phyloP scores from a whole-genome alignment of 2,329 filamentous ascomycete genomes.

The Plenodomus tracheiphilus region DNA sequence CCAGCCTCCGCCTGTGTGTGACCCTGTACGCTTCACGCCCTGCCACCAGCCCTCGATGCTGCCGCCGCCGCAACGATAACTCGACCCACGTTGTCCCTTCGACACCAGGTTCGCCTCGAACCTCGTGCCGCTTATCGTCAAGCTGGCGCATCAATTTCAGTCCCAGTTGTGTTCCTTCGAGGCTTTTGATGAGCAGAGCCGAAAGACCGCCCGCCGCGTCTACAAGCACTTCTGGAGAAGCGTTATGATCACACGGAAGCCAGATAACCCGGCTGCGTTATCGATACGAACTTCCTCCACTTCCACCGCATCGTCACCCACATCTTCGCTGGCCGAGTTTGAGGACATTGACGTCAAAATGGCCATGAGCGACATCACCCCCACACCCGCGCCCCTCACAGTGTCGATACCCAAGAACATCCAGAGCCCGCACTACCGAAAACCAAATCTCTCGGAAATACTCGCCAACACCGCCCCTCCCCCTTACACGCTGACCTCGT shows the following conservation, averaged over 20 bases:
- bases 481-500: slow-evolving; percentile 88
- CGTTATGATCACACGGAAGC: slow-evolving; percentile 43
- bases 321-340: slow-evolving; percentile 32
- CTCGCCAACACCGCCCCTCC: slow-evolving; percentile 81
- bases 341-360: slow-evolving; percentile 53
- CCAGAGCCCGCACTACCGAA: slow-evolving; percentile 56
- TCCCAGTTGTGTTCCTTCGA: slow-evolving; percentile 40
- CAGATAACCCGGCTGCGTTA: slow-evolving; percentile 26
- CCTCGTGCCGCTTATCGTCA: slow-evolving; percentile 40
- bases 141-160: slow-evolving; percentile 43
- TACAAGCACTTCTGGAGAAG: slow-evolving; percentile 45
- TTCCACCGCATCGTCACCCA: slow-evolving; percentile 40
- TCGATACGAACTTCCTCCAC: slow-evolving; percentile 41
- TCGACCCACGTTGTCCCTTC: slow-evolving; percentile 23
- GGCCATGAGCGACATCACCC: slow-evolving; percentile 53
- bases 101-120: slow-evolving; percentile 39
- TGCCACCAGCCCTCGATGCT: slow-evolving; percentile 32
- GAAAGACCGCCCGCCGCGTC: slow-evolving; percentile 36
- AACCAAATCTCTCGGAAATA: slow-evolving; percentile 83
- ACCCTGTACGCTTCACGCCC: slow-evolving; percentile 3
- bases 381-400: slow-evolving; percentile 50
- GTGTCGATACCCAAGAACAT: slow-evolving; percentile 52
- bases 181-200: slow-evolving; percentile 37
- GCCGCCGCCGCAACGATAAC: slow-evolving; percentile 24
- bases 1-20: slow-evolving; percentile 6